Evolutionary conservation across 192 early-diverging fungal species (phyloP).

Genomic region (Gamsiella multidivaricata): DNA sequence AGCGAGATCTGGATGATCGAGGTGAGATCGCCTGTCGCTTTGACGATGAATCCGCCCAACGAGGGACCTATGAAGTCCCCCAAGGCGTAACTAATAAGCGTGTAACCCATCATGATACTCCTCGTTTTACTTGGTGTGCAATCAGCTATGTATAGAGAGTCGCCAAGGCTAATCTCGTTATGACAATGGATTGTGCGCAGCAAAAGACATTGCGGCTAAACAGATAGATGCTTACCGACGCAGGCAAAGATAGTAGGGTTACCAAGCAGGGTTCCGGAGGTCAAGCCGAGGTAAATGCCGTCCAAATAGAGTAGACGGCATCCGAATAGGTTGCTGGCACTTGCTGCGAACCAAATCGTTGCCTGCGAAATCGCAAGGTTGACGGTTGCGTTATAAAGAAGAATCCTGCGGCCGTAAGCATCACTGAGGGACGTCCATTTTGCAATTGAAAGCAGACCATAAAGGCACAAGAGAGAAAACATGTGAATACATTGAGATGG

Average conservation of each 20-base stretch:
- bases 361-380: not conserved
- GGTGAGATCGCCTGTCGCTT: not conserved
- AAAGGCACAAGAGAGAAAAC: not conserved
- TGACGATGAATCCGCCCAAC: slow-evolving; percentile 4
- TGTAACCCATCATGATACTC: slow-evolving; percentile 17
- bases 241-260: slow-evolving; percentile 3
- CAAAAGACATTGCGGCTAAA: too few relatives aligned
- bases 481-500: not conserved
- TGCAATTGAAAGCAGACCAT: slow-evolving; percentile 4
- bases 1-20: not conserved
- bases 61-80: slow-evolving; percentile 2
- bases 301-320: not conserved
- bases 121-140: not conserved
- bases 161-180: too few relatives aligned
- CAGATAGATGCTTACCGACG: slow-evolving; percentile 5
- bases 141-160: slow-evolving; percentile 1
- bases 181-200: too few relatives aligned
- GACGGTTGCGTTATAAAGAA: not conserved
- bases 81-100: not conserved
- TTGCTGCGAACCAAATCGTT: slow-evolving; percentile 1
- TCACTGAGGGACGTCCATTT: slow-evolving; percentile 22
- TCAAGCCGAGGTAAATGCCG: not conserved
- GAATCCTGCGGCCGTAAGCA: slow-evolving; percentile 1
- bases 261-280: not conserved
- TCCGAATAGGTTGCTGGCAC: not conserved